These are phyloP conservation scores for Alternaria longipes DNA, from an alignment of 2,329 filamentous ascomycete genomes.

Conservation along the genomic window DNA sequence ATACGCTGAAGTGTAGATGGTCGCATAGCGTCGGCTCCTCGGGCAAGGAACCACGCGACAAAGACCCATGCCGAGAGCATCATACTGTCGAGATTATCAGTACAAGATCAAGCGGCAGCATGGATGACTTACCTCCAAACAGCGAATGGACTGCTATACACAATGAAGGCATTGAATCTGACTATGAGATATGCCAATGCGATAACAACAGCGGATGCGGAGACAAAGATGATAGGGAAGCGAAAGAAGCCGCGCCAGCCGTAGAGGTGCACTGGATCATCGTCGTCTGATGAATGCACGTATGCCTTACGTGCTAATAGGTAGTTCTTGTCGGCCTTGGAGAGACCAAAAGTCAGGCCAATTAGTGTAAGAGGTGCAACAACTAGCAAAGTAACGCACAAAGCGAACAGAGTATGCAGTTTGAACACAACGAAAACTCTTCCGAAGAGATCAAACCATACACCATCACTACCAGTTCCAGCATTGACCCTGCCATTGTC, in stretches of 20 bases:
- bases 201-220: conserved; percentile 74
- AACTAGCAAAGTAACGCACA: conserved; percentile 84
- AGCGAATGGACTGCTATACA: conserved; percentile 88
- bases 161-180: conserved; percentile 86
- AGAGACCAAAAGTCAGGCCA: conserved; percentile 72
- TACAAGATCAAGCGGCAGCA: background rate
- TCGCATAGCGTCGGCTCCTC: conserved; percentile 78
- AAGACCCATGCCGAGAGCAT: conserved; percentile 83
- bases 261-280: conserved; percentile 70
- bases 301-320: conserved; percentile 76
- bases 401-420: conserved; percentile 84
- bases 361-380: conserved; percentile 78
- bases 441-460: conserved; percentile 96
- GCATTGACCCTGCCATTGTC: conserved; percentile 69
- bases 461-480: conserved; percentile 72
- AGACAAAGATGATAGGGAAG: conserved; percentile 77
- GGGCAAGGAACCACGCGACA: conserved; percentile 82
- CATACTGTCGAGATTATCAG: conserved; percentile 63
- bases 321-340: conserved; percentile 83
- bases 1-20: conserved; percentile 87
- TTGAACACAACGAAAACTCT: conserved; percentile 79
- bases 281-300: conserved; percentile 67
- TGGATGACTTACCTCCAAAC: conserved; percentile 69
- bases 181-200: conserved; percentile 77
- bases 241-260: conserved; percentile 86